Conservation (phyloP, 192 early-diverging fungal species). For the Podila epicladia region DNA sequence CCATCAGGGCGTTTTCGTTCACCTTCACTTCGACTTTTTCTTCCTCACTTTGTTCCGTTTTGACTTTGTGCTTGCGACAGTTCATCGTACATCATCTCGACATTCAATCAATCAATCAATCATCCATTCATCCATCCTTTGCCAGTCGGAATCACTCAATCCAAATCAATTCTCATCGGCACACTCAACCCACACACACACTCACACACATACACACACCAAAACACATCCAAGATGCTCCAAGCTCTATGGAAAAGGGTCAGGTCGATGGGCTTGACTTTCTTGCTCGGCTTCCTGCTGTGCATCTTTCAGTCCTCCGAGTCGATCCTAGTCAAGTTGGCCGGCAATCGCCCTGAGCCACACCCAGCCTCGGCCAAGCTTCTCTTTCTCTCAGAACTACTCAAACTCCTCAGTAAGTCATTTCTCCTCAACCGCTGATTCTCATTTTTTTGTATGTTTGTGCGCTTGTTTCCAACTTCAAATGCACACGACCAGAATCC, state of each 20-base stretch:
- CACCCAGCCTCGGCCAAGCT: slow-evolving; percentile 50
- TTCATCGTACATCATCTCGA: too few relatives aligned
- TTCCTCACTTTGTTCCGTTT: slow-evolving; percentile 4
- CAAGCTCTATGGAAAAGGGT: slow-evolving; percentile 13
- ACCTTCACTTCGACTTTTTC: neutral
- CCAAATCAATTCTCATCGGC: too few relatives aligned
- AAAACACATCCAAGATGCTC: neutral
- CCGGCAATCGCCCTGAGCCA: slow-evolving; percentile 44
- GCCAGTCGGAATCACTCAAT: neutral
- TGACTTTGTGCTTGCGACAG: neutral
- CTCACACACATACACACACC: neutral
- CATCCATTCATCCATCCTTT: neutral
- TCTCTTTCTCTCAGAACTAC: slow-evolving; percentile 43
- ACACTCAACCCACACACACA: neutral
- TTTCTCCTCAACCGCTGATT: neutral
- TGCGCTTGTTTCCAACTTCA: neutral
- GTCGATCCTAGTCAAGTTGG: slow-evolving; percentile 50
- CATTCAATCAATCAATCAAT: neutral
- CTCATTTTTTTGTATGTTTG: neutral
- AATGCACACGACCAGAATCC: too few relatives aligned
- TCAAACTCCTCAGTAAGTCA: slow-evolving; percentile 49
- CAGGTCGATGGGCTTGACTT: slow-evolving; percentile 36
- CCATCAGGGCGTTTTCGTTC: neutral
- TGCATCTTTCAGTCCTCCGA: slow-evolving; percentile 54
- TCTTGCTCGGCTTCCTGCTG: slow-evolving; percentile 45